A percentile compares a stretch with the other conserved stretches of the same genome.
Evolutionary conservation across 495 filamentous ascomycete species (phyloP).

Genomic region (Penicillium canescens): DNA sequence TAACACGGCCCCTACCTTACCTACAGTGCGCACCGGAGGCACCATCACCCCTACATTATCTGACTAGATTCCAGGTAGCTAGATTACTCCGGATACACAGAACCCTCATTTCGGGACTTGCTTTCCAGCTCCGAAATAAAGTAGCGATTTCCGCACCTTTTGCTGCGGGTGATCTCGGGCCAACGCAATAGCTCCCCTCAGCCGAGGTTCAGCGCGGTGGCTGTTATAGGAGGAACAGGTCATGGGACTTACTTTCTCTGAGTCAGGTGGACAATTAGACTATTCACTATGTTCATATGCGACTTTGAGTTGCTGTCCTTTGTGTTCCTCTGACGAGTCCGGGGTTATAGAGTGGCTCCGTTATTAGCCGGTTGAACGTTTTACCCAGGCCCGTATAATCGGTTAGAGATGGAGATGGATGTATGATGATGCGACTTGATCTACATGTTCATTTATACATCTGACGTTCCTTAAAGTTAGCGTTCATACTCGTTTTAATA

Average conservation of each 20-base stretch:
- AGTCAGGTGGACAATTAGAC: conserved; percentile 10
- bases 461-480: too few relatives aligned
- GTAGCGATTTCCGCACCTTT: conserved; percentile 15
- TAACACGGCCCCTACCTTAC: neutral
- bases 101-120: neutral
- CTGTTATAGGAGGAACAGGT: conserved; percentile 4
- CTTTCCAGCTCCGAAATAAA: conserved; percentile 2
- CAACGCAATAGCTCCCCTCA: conserved; percentile 24
- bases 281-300: neutral
- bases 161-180: conserved; percentile 30
- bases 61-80: neutral
- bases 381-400: conserved; percentile 13
- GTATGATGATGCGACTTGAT: too few relatives aligned
- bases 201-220: conserved; percentile 29
- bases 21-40: neutral
- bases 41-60: neutral
- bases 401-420: neutral
- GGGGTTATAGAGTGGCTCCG: neutral
- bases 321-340: neutral
- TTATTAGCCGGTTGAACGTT: conserved; percentile 22
- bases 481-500: too few relatives aligned
- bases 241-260: conserved; percentile 6
- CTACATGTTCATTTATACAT: too few relatives aligned
- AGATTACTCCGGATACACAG: conserved; percentile 12
- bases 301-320: too few relatives aligned